Evolutionary conservation across 345 rosid genomes (phyloP), one percentile per base, ranked within the genome.

Genomic region (Citrus cavaleriei): DNA sequence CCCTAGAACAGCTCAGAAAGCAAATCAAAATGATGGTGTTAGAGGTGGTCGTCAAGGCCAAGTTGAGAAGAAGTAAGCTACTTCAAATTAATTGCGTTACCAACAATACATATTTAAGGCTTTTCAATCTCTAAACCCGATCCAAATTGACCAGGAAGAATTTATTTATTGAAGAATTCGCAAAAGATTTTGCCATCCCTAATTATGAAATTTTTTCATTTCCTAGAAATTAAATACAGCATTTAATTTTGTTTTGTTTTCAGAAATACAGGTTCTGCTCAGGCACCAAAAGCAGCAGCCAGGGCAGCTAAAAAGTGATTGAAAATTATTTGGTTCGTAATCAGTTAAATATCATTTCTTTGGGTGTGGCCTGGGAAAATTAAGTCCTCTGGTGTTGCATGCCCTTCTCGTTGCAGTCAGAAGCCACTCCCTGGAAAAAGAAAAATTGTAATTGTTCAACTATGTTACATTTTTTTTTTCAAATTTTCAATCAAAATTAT

Each of bases 1-100:
- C 83, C 63, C 82, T 67, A 74, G 35, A 77, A 80, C 74, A 38
- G 65, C 57, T 73, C 49, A 67, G 42, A 64, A 1, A 64, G 68
- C 3, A 16, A 18, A 3, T 64, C 40, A 64, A 30, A 65, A 32
- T 7, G 54, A 38, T 68, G 72, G 54, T 5, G 30, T 19, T 4
- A 68, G 32, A 38, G 54, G 49, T 13, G 72, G 78, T n/a, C 30
- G 46, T 71, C 68, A 35, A 25, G 70, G 38, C 35, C 72, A 49
- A 32, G 35, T 27, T 64, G 14, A 49, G 22, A 68, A 40, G 19
- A 71, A 34, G 42, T 80, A 68, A 69, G 55, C 51, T 75, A 10
- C 1, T 12, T 76, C 6, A 10, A 28, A 64, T 49, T 13, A 40
- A 10, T 40, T 40, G 46, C 1, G 46, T 40, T 40, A 10, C 46